phyloP scores from a whole-genome alignment of 1,139 yeast genomes.

The Kodamaea anthophila region DNA sequence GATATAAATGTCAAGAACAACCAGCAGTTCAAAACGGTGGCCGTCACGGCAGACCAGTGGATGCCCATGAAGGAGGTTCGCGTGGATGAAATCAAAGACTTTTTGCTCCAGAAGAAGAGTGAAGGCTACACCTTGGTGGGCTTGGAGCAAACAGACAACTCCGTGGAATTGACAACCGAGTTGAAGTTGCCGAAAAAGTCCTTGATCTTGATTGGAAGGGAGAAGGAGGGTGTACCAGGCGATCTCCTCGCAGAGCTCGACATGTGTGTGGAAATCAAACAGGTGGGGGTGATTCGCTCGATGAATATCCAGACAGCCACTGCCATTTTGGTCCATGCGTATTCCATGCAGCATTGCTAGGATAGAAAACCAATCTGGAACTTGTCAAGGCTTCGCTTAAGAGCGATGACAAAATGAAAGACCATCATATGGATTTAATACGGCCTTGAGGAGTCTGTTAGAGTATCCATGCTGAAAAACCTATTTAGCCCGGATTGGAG shows the following conservation, averaged over 20 bases:
- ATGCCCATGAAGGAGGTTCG: conserved; percentile 89
- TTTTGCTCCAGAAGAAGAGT: conserved; percentile 55
- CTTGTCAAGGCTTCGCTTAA: no score
- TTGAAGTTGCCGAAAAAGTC: conserved; percentile 75
- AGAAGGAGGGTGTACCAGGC: conserved; percentile 90
- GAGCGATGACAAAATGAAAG: no score
- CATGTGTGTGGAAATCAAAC: conserved; percentile 84
- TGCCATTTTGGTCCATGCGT: conserved; percentile 88
- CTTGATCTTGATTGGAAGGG: conserved; percentile 73
- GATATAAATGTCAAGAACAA: conserved; percentile 59
- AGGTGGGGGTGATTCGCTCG: conserved; percentile 84
- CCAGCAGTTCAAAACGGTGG: conserved; percentile 75
- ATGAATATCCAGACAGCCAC: conserved; percentile 98
- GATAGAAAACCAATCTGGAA: no score
- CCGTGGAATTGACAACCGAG: conserved; percentile 58
- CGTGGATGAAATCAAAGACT: conserved; percentile 46
- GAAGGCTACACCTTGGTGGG: conserved; percentile 88
- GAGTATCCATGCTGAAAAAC: no score
- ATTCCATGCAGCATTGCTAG: conserved; percentile 66
- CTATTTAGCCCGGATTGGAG: no score
- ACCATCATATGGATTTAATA: no score
- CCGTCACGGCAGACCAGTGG: conserved; percentile 93
- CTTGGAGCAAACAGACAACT: conserved; percentile 85
- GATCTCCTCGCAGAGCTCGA: conserved; percentile 76
- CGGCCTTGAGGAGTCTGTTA: no score